A percentile compares a stretch with the other conserved stretches of the same genome.
Conservation (phyloP, 2,329 filamentous ascomycete species). For the Fusarium pseudocircinatum region DNA sequence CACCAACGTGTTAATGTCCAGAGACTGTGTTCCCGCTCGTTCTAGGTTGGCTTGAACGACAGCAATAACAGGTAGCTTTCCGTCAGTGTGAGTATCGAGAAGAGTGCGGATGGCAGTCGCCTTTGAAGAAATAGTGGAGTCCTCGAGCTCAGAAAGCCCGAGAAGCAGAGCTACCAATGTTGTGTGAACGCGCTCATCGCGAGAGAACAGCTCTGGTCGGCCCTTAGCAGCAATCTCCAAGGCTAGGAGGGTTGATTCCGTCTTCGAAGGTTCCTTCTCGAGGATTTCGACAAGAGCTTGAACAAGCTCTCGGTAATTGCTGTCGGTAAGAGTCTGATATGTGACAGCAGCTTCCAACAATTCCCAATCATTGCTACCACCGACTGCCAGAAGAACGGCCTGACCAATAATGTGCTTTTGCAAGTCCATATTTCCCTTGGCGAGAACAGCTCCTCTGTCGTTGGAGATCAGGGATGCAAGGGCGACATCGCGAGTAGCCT, state of each 20-base stretch:
- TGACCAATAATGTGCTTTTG: slow-evolving; percentile 59
- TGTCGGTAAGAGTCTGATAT: slow-evolving; percentile 53
- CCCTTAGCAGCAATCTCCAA: slow-evolving; percentile 60
- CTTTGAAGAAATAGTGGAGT: slow-evolving; percentile 52
- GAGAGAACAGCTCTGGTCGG: slow-evolving; percentile 55
- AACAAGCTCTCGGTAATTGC: slow-evolving; percentile 47
- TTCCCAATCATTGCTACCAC: slow-evolving; percentile 50
- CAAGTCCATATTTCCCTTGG: slow-evolving; percentile 52
- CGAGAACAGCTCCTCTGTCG: slow-evolving; percentile 50
- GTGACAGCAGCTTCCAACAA: slow-evolving; percentile 60
- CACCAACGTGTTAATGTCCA: slow-evolving; percentile 64
- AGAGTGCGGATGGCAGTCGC: slow-evolving; percentile 55
- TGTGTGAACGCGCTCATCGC: slow-evolving; percentile 58
- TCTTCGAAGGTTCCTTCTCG: slow-evolving; percentile 42
- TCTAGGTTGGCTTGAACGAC: slow-evolving; percentile 68
- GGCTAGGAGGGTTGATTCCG: slow-evolving; percentile 51
- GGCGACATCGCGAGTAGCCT: slow-evolving; percentile 41
- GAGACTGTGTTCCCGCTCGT: slow-evolving; percentile 56
- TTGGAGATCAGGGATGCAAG: slow-evolving; percentile 60
- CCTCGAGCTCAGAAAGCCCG: slow-evolving; percentile 61
- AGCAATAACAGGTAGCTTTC: slow-evolving; percentile 56
- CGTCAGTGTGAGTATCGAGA: slow-evolving; percentile 56
- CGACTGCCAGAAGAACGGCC: slow-evolving; percentile 52
- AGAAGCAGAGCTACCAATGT: slow-evolving; percentile 63
- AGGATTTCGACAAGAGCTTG: slow-evolving; percentile 48